Evolutionary conservation across 495 filamentous ascomycete genomes (phyloP).

Genomic region (Lasiosphaeris hirsuta): DNA sequence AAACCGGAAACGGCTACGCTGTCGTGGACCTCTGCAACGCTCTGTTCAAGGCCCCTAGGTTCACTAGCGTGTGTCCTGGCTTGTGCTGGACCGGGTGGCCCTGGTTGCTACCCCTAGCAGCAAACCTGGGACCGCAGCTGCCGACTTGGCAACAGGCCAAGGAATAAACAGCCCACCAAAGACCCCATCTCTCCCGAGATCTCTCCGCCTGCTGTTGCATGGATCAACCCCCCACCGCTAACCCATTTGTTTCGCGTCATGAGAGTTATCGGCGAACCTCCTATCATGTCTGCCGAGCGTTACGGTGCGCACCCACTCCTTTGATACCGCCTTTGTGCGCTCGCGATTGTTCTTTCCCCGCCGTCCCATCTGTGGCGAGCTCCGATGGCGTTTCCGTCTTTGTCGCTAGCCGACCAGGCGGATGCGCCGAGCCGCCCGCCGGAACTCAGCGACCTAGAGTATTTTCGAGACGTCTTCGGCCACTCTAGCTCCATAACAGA

Average conservation of each 20-base stretch:
- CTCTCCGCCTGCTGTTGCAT: conserved; percentile 5
- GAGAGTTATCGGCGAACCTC: background rate
- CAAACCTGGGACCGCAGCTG: background rate
- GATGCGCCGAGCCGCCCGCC: conserved; percentile 17
- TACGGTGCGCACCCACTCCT: background rate
- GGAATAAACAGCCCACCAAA: conserved; percentile 9
- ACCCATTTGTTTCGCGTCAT: background rate
- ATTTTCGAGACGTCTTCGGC: conserved; percentile 43
- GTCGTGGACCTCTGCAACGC: no score
- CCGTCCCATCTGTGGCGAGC: background rate
- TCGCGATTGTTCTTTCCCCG: background rate
- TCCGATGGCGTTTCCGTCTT: conserved; percentile 16
- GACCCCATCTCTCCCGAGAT: background rate
- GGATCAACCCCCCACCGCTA: conserved; percentile 5
- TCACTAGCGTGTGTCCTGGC: background rate
- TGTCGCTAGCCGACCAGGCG: conserved; percentile 12
- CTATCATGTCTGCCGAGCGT: conserved; percentile 13
- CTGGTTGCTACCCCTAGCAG: conserved; percentile 1
- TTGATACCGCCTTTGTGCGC: conserved; percentile 3
- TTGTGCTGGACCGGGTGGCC: background rate
- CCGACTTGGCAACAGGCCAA: conserved; percentile 12
- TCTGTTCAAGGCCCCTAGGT: no score
- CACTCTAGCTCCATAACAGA: conserved; percentile 36
- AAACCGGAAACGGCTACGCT: no score
- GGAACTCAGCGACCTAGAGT: conserved; percentile 42